A percentile compares a stretch with the other conserved stretches of the same genome.
phyloP scores from a whole-genome alignment of 345 rosid genomes.

The Corchorus capsularis region DNA sequence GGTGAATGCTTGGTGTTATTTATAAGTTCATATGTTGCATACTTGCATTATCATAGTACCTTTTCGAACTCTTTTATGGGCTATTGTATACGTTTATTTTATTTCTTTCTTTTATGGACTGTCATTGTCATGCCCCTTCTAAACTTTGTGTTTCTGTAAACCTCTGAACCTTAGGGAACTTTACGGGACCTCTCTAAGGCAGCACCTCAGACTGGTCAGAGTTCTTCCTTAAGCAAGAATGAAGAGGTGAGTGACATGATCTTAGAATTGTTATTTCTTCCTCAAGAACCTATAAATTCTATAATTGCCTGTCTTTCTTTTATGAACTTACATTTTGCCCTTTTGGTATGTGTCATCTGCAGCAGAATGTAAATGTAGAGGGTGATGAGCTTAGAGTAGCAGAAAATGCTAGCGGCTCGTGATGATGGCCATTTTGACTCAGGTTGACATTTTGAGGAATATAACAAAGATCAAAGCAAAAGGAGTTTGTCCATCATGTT shows the following conservation, averaged over 20 bases:
- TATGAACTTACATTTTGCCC: not conserved
- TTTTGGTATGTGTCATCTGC: conserved; percentile 17
- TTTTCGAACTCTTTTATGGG: not conserved
- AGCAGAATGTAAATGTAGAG: conserved; percentile 53
- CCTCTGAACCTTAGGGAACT: conserved; percentile 49
- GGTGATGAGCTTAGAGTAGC: conserved; percentile 32
- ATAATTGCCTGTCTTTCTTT: not conserved
- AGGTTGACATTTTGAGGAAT: not conserved
- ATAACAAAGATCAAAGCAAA: not conserved
- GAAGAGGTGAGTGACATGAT: conserved; percentile 35
- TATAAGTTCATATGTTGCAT: not conserved
- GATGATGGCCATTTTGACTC: conserved; percentile 25
- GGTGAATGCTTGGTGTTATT: conserved; percentile 31
- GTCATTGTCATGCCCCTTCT: not conserved
- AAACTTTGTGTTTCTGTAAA: conserved; percentile 3
- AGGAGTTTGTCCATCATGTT: not conserved
- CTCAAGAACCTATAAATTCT: not conserved
- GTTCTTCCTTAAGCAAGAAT: conserved; percentile 36
- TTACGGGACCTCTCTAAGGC: conserved; percentile 62
- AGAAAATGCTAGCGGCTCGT: conserved; percentile 34
- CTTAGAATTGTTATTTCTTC: not conserved
- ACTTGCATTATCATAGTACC: not conserved
- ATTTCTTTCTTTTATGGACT: not conserved
- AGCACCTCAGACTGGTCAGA: conserved; percentile 43
- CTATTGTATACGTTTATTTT: conserved; percentile 9